Conservation (phyloP, 2,329 filamentous ascomycete species). For the Stenocarpella maydis region DNA sequence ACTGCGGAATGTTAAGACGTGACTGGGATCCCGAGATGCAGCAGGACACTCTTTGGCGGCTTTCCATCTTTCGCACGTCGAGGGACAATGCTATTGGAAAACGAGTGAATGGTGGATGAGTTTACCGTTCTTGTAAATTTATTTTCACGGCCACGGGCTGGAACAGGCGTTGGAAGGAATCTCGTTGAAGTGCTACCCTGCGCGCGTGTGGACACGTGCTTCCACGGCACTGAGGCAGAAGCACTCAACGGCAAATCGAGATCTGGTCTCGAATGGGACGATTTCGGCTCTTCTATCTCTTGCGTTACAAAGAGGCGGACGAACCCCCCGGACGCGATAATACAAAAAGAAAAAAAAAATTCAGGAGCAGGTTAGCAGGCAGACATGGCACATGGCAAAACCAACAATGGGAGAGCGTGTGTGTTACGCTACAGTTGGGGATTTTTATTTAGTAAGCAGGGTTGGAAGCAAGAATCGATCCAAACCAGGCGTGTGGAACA, state of each 20-base stretch:
- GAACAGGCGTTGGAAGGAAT: slow-evolving; percentile 31
- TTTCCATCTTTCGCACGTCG: not conserved
- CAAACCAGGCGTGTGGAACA: slow-evolving; percentile 23
- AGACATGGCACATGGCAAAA: slow-evolving; percentile 6
- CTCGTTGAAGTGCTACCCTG: not conserved
- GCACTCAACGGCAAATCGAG: not conserved
- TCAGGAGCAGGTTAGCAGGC: slow-evolving; percentile 2
- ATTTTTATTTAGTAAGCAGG: slow-evolving; percentile 3
- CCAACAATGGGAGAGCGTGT: slow-evolving; percentile 20
- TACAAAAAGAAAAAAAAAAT: slow-evolving; percentile 18
- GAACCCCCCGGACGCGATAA: slow-evolving; percentile 14
- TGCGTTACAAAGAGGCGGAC: slow-evolving; percentile 8
- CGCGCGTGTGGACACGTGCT: not conserved
- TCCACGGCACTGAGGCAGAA: slow-evolving; percentile 8
- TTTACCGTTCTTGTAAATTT: slow-evolving; percentile 35
- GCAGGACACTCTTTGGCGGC: not conserved
- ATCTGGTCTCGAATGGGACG: not conserved
- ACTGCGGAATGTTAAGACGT: not conserved
- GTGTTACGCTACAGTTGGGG: not conserved
- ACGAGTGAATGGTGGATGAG: slow-evolving; percentile 14
- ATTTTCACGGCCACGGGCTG: slow-evolving; percentile 26
- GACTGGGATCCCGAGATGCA: not conserved
- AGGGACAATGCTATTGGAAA: slow-evolving; percentile 25
- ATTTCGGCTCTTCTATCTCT: not conserved
- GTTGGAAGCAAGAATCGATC: slow-evolving; percentile 3